phyloP scores from a whole-genome alignment of 163 green algal genomes.

The Coccomyxa subellipsoidea region DNA sequence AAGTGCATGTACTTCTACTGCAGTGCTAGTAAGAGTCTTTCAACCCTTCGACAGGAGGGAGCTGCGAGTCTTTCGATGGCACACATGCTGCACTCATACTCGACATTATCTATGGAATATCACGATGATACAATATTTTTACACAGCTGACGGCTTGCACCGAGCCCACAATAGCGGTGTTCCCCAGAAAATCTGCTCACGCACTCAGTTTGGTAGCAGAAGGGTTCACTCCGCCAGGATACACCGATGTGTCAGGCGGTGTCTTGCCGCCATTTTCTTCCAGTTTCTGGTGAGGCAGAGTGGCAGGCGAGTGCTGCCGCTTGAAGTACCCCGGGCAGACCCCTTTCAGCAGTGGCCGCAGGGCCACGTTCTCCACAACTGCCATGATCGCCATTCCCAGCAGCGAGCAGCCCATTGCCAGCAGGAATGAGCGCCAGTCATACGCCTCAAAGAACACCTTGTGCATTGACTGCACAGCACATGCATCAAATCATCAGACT shows the following conservation, averaged over 20 bases:
- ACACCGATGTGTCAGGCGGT: background rate
- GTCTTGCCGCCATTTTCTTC: background rate
- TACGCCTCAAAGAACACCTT: conserved; percentile 18
- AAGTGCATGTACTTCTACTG: too few relatives aligned
- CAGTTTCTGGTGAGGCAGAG: background rate
- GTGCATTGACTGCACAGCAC: conserved; percentile 4
- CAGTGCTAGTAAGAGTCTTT: too few relatives aligned
- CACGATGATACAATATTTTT: too few relatives aligned
- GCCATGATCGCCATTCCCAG: conserved; percentile 14
- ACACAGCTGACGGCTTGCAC: too few relatives aligned
- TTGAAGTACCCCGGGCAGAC: background rate
- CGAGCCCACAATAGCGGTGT: too few relatives aligned
- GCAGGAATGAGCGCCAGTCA: conserved; percentile 23
- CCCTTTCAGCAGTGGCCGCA: background rate
- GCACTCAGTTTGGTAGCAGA: background rate
- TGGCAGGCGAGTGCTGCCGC: background rate
- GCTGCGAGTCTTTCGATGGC: too few relatives aligned
- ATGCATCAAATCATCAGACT: background rate
- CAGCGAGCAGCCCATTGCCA: conserved; percentile 5
- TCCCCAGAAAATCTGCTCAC: too few relatives aligned
- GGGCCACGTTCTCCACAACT: conserved; percentile 8
- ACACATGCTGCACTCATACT: too few relatives aligned
- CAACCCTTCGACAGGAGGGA: too few relatives aligned
- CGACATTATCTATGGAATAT: too few relatives aligned
- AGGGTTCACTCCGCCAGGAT: background rate